Conservation (phyloP, 768 basidiomycete genomes). For the Lactifluus pinguis region DNA sequence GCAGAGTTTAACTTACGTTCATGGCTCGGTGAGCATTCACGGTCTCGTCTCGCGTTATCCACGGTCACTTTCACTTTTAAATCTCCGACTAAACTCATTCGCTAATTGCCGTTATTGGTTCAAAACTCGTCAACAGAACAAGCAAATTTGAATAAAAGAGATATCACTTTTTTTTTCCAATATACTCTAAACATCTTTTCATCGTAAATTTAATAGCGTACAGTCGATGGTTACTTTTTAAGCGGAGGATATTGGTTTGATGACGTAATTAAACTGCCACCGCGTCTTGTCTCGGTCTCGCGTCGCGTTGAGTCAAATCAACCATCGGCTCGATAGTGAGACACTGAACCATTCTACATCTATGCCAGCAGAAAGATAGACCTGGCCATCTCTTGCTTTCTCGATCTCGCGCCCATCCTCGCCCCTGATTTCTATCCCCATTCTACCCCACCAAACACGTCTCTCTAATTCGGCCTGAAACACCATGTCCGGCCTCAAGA, state of each 20-base stretch:
- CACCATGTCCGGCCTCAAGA: conserved; percentile 67
- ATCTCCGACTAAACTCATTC: conserved; percentile 21
- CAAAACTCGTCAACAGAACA: background rate
- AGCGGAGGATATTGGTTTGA: conserved; percentile 1
- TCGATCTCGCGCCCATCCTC: background rate
- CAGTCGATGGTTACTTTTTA: background rate
- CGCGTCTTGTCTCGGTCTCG: conserved; percentile 15
- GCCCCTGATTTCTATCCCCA: conserved; percentile 18
- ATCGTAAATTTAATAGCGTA: too few species aligned
- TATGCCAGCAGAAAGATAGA: conserved; percentile 12
- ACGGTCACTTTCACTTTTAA: conserved; percentile 22
- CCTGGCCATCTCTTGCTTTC: conserved; percentile 13
- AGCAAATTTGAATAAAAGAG: background rate
- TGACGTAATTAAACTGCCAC: conserved; percentile 13
- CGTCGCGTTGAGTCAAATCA: background rate
- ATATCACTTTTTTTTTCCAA: background rate
- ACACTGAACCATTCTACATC: background rate
- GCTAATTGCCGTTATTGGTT: background rate
- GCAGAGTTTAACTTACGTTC: conserved; percentile 30
- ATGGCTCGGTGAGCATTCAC: conserved; percentile 25
- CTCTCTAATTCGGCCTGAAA: background rate
- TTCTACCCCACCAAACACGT: conserved; percentile 14
- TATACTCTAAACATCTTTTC: too few species aligned
- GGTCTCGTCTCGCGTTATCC: conserved; percentile 25
- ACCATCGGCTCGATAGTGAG: too few species aligned